Base-by-base conservation (phyloP, 2,329 filamentous ascomycete genomes). In the Fusarium siculi region DNA sequence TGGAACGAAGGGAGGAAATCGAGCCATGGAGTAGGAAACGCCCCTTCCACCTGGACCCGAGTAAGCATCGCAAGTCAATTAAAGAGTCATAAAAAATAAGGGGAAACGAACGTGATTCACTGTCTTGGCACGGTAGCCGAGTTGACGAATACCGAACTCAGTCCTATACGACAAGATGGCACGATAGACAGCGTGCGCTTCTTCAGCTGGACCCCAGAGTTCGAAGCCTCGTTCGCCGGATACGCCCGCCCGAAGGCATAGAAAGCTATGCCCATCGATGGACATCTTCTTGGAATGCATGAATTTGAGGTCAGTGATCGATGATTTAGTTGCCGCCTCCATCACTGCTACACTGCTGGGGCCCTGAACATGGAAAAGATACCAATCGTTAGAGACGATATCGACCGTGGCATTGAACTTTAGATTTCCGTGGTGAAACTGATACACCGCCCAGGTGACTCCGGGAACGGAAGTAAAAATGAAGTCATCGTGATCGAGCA, bases 231-330 rank as follows among this genome's bases (percentile, higher is more conserved):
- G 21, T 9, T 40, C 39, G 0, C 39, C 39, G 12, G 21, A 40
- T 9, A n/a, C 39, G 21, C 39, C 39, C 2, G 12, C 39, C 39
- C 21, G 21, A 40, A 40, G 39, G 2, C 39, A 40, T 21, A n/a
- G 21, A 40, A 40, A 40, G 12, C 12, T 40, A n/a, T 40, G 12
- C 39, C 39, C 21, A 40, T 40, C 39, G 21, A 40, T 40, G 21
- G 39, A 40, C 8, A 40, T n/a, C 7, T 40, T 14, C 39, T 12
- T 40, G 21, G 39, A n/a, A 40, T 40, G 39, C 39, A 40, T 40
- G 1, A 40, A n/a, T 40, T n/a, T 40, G 21, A 40, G 39, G 21
- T n/a, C 39, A 0, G 39, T 9, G 0, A 40, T n/a, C 1, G 39
- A 42, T 42, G 39, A 42, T n/a, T 42, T 42, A 9, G 21, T 42